These are phyloP conservation scores for Colletotrichum somersetense DNA, from an alignment of 2,329 filamentous ascomycete species.

Conservation along the genomic window DNA sequence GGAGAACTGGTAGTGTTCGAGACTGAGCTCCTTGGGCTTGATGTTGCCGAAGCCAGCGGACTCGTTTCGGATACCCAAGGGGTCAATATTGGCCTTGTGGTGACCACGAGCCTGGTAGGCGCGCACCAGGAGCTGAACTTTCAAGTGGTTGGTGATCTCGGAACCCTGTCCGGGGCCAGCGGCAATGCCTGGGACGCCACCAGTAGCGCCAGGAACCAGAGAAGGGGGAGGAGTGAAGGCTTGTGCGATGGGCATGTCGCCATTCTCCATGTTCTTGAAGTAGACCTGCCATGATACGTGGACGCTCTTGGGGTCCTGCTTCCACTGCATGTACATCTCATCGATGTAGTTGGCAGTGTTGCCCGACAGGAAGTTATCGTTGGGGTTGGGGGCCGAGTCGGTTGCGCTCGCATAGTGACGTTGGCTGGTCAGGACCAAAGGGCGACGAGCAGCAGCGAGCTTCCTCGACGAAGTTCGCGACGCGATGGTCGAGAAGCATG, in stretches of 20 bases:
- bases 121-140: conserved; percentile 96
- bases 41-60: conserved; percentile 85
- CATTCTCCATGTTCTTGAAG: conserved; percentile 99
- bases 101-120: conserved; percentile 98
- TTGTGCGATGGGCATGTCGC: conserved; percentile 97
- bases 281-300: conserved; percentile 99
- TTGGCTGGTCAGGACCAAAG: conserved; percentile 63
- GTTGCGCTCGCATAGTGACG: conserved; percentile 68
- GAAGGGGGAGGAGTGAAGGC: conserved; percentile 97
- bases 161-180: conserved; percentile 77
- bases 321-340: conserved; percentile 99
- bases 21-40: conserved; percentile 91
- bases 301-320: conserved; percentile 90
- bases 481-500: conserved; percentile 57
- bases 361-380: conserved; percentile 95
- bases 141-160: conserved; percentile 95
- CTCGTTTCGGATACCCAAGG: conserved; percentile 91
- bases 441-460: conserved; percentile 61
- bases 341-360: conserved; percentile 99
- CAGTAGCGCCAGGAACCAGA: conserved; percentile 84
- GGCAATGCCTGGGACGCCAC: conserved; percentile 80
- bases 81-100: conserved; percentile 98
- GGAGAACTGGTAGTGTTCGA: conserved; percentile 94
- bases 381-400: conserved; percentile 77
- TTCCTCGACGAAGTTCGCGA: conserved; percentile 58